A percentile compares a stretch with the other conserved stretches of the same genome.
Conservation (phyloP, 2,329 filamentous ascomycete species). For the Alternaria sp. region DNA sequence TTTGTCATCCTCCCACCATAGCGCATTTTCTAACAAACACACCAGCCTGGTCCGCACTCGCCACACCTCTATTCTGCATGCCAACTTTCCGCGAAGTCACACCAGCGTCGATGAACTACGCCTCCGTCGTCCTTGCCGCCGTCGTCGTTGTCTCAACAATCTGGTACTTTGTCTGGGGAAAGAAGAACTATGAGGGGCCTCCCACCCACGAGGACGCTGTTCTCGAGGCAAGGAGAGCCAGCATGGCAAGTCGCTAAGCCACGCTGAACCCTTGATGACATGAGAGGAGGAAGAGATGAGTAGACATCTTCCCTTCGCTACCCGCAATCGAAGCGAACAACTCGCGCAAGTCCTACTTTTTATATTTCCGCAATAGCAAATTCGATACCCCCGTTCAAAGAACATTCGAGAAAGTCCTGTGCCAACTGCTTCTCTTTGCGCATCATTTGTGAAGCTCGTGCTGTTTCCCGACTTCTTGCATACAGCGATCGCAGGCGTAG, state of each 20-base stretch:
- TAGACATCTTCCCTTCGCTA: background rate
- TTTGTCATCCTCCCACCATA: slow-evolving; percentile 36
- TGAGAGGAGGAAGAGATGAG: background rate
- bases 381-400: slow-evolving; percentile 14
- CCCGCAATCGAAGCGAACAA: background rate
- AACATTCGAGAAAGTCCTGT: background rate
- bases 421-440: background rate
- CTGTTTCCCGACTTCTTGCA: background rate
- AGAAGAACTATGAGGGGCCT: slow-evolving; percentile 72
- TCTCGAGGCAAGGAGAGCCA: slow-evolving; percentile 45
- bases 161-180: slow-evolving; percentile 76
- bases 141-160: slow-evolving; percentile 67
- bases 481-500: background rate
- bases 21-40: slow-evolving; percentile 13
- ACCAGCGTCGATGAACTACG: slow-evolving; percentile 72
- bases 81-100: slow-evolving; percentile 69
- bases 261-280: background rate
- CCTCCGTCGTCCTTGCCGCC: slow-evolving; percentile 75
- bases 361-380: slow-evolving; percentile 6
- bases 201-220: slow-evolving; percentile 51
- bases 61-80: slow-evolving; percentile 78
- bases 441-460: background rate
- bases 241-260: slow-evolving; percentile 34
- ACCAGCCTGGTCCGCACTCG: slow-evolving; percentile 68
- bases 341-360: background rate